A percentile compares a stretch with the other conserved stretches of the same genome.
These are phyloP conservation scores for Tolypocladium sp. DNA, from an alignment of 2,329 filamentous ascomycete genomes.

Conservation along the genomic window DNA sequence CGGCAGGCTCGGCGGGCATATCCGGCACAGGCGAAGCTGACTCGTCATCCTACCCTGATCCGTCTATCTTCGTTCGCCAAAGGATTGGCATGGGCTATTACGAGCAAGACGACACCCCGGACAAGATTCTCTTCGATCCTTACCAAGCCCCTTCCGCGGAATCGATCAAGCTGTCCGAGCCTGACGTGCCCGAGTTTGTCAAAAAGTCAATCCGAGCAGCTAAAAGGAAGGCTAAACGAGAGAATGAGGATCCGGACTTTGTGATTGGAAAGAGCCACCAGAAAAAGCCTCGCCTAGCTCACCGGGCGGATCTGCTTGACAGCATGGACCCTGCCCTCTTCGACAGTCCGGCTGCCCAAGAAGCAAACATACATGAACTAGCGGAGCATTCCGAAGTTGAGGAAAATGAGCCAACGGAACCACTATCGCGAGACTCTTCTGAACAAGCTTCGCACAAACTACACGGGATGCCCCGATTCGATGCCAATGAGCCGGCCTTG, in stretches of 20 bases:
- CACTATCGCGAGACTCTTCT: background rate
- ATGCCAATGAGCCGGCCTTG: slow-evolving; percentile 37
- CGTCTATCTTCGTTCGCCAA: slow-evolving; percentile 34
- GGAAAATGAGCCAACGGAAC: slow-evolving; percentile 4
- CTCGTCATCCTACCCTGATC: slow-evolving; percentile 37
- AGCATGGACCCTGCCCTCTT: slow-evolving; percentile 47
- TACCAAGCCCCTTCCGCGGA: slow-evolving; percentile 44
- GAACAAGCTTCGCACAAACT: slow-evolving; percentile 12
- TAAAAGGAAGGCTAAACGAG: slow-evolving; percentile 42
- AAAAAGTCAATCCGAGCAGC: slow-evolving; percentile 45
- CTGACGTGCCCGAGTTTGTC: slow-evolving; percentile 42
- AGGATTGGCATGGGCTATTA: slow-evolving; percentile 53
- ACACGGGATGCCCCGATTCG: slow-evolving; percentile 17
- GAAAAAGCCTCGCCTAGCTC: slow-evolving; percentile 27
- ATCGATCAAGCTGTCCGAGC: slow-evolving; percentile 29
- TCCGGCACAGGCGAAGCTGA: slow-evolving; percentile 19
- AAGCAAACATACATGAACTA: slow-evolving; percentile 11
- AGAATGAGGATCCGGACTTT: slow-evolving; percentile 48
- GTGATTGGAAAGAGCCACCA: slow-evolving; percentile 29
- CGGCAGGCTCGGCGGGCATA: slow-evolving; percentile 2
- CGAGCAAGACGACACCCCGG: slow-evolving; percentile 46
- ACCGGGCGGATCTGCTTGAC: slow-evolving; percentile 20
- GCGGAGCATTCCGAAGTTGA: slow-evolving; percentile 8
- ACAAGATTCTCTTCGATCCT: slow-evolving; percentile 50
- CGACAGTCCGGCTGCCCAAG: slow-evolving; percentile 10